A percentile compares a stretch with the other conserved stretches of the same genome.
phyloP scores from a whole-genome alignment of 768 basidiomycete genomes.

The Tephrocybe rancida region DNA sequence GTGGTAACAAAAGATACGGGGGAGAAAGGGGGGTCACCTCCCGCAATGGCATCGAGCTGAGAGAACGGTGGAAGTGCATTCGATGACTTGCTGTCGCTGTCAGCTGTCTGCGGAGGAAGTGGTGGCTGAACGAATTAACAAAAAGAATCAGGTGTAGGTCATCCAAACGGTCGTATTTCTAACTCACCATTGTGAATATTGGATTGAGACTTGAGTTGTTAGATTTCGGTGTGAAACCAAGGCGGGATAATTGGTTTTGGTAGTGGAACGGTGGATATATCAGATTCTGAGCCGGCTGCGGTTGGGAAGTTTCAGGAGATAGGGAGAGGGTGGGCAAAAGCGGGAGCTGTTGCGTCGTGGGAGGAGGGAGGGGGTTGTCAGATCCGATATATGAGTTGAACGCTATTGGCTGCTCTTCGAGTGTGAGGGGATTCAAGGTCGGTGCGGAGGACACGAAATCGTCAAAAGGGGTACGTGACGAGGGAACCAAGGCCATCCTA shows the following conservation, averaged over 20 bases:
- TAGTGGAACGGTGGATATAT: slow-evolving; percentile 53
- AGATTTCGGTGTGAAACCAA: slow-evolving; percentile 62
- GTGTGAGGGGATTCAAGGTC: slow-evolving; percentile 77
- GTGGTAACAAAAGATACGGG: slow-evolving; percentile 67
- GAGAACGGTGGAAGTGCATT: slow-evolving; percentile 60
- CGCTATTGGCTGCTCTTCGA: slow-evolving; percentile 74
- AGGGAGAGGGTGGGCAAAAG: slow-evolving; percentile 66
- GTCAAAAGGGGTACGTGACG: slow-evolving; percentile 72
- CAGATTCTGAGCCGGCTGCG: slow-evolving; percentile 29
- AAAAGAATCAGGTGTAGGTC: slow-evolving; percentile 36
- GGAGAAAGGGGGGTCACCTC: slow-evolving; percentile 71
- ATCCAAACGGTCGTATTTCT: slow-evolving; percentile 39
- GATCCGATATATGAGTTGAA: slow-evolving; percentile 76
- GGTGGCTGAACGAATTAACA: slow-evolving; percentile 49
- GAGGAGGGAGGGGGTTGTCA: slow-evolving; percentile 71
- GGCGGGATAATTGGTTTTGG: slow-evolving; percentile 58
- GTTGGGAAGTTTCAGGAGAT: slow-evolving; percentile 42
- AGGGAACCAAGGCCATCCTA: slow-evolving; percentile 77
- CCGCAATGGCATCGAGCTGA: slow-evolving; percentile 82
- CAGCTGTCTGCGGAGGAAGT: slow-evolving; percentile 46
- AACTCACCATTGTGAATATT: slow-evolving; percentile 89
- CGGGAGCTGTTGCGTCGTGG: slow-evolving; percentile 74
- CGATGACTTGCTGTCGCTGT: slow-evolving; percentile 26
- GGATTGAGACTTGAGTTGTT: slow-evolving; percentile 78
- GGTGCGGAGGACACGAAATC: slow-evolving; percentile 75